A percentile compares a stretch with the other conserved stretches of the same genome.
phyloP scores from a whole-genome alignment of 768 basidiomycete genomes.

The Mrakia hoshinonis region DNA sequence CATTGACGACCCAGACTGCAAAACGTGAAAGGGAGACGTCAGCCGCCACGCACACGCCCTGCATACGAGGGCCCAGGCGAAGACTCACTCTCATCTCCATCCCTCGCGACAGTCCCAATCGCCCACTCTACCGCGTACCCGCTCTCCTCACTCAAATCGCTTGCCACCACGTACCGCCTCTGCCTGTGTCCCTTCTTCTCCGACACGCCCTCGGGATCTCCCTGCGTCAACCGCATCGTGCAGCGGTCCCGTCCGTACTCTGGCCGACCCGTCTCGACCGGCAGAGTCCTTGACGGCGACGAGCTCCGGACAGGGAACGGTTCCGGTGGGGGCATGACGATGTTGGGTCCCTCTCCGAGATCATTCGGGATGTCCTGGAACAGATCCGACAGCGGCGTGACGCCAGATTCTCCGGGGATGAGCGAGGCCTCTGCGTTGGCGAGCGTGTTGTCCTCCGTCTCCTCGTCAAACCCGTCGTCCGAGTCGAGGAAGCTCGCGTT shows the following conservation, averaged over 20 bases:
- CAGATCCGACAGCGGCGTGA: constrained; percentile 30
- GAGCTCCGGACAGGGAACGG: constrained; percentile 29
- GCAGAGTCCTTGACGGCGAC: constrained; percentile 8
- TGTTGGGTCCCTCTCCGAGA: constrained; percentile 84
- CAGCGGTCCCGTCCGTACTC: constrained; percentile 84
- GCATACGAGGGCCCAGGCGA: too few relatives aligned
- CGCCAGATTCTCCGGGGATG: constrained; percentile 29
- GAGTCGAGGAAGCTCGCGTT: constrained; percentile 44
- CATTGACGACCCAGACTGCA: constrained; percentile 60
- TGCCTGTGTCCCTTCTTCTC: constrained; percentile 52
- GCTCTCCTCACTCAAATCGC: constrained; percentile 89
- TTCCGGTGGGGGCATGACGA: constrained; percentile 54
- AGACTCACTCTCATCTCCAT: constrained; percentile 64
- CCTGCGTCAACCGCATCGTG: constrained; percentile 79
- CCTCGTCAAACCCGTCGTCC: constrained; percentile 58
- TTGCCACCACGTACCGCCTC: constrained; percentile 74
- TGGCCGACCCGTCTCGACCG: constrained; percentile 50
- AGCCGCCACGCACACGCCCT: neutral
- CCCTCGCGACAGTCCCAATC: constrained; percentile 86
- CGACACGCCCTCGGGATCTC: constrained; percentile 56
- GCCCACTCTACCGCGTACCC: constrained; percentile 96
- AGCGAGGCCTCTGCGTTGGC: constrained; percentile 47
- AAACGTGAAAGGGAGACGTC: neutral
- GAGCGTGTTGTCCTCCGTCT: constrained; percentile 82
- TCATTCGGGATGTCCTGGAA: constrained; percentile 32